phyloP scores from a whole-genome alignment of 192 early-diverging fungal species.

The Coemansia sp. region DNA sequence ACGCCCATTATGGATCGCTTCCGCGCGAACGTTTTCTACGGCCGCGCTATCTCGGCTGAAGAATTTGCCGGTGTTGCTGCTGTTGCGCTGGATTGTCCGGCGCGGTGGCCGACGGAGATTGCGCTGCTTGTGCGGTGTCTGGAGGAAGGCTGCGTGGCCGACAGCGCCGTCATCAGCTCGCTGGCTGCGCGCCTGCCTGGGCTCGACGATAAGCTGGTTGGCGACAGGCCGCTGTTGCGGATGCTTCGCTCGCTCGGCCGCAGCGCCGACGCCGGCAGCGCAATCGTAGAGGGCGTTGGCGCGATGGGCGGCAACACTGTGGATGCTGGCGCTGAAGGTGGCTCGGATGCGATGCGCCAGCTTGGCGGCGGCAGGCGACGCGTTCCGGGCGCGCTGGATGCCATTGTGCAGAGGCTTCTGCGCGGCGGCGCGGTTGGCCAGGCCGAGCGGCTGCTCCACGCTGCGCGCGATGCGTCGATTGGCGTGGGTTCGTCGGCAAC shows the following conservation, averaged over 20 bases:
- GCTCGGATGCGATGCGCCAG: too few relatives aligned
- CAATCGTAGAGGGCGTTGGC: background rate
- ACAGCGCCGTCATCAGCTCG: slow-evolving; percentile 34
- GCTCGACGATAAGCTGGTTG: slow-evolving; percentile 1
- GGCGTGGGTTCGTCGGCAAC: slow-evolving; percentile 7
- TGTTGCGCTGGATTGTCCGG: slow-evolving; percentile 22
- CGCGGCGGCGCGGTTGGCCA: slow-evolving; percentile 17
- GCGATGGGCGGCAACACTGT: background rate
- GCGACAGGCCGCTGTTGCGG: slow-evolving; percentile 26
- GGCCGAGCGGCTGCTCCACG: slow-evolving; percentile 18
- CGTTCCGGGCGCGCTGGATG: slow-evolving; percentile 23
- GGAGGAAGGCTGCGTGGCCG: slow-evolving; percentile 24
- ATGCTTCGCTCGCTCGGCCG: background rate
- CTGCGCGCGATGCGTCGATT: slow-evolving; percentile 20
- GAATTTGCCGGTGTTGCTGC: slow-evolving; percentile 24
- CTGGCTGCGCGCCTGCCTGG: slow-evolving; percentile 40
- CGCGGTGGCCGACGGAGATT: slow-evolving; percentile 27
- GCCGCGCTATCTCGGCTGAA: slow-evolving; percentile 4
- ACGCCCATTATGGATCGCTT: slow-evolving; percentile 24
- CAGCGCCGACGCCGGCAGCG: background rate
- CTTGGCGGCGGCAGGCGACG: slow-evolving; percentile 14
- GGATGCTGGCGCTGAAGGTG: too few relatives aligned
- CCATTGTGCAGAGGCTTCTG: slow-evolving; percentile 20
- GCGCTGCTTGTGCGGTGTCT: slow-evolving; percentile 36
- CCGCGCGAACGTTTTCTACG: slow-evolving; percentile 11